Evolutionary conservation across 2,329 filamentous ascomycete genomes (phyloP), one percentile per base, ranked within the genome.

Genomic region (Colletotrichum noveboracense): DNA sequence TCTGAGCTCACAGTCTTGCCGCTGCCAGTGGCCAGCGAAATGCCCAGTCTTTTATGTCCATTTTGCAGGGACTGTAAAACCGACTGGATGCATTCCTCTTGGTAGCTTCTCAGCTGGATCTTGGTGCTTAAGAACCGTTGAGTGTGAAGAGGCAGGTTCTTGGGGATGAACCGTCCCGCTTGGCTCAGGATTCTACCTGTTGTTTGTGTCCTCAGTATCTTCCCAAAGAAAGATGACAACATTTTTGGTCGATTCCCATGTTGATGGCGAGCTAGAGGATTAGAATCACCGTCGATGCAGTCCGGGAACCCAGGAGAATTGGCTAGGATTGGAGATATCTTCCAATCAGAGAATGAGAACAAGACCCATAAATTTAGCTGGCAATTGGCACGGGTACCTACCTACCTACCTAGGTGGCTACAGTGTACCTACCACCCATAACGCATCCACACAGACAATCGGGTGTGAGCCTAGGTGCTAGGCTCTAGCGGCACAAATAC

Each of bases 61-160:
- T 91, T 85, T 4, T 90, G 83, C 1, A 98, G 83, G 71, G 95
- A 92, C 3, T 89, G 85, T 2, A 98, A 85, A 5, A 98, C 94
- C 0, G 95, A 93, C 80, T 94, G 91, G 76, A 98, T 97, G 81
- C 95, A 97, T 88, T 98, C 95, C 87, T 97, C 93, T 83, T 98
- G 96, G 81, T 98, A 98, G 79, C 94, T 89, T 78, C 96, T 94
- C 56, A 98, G 91, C 71, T 89, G 89, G 70, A 96, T 69, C 38
- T 69, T 69, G n/a, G 72, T 65, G 62, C 70, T 76, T 21, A 64
- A 52, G n/a, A 43, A 62, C 24, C 74, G 73, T 28, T 16, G 14
- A 8, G n/a, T 24, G 26, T 21, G 30, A 28, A 62, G 32, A 28
- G 21, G 21, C 38, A 36, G 30, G 6, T 30, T 18, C 26, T 36